A percentile compares a stretch with the other conserved stretches of the same genome.
phyloP scores from a whole-genome alignment of 176 grass and related monocot species.

The Triticum urartu region DNA sequence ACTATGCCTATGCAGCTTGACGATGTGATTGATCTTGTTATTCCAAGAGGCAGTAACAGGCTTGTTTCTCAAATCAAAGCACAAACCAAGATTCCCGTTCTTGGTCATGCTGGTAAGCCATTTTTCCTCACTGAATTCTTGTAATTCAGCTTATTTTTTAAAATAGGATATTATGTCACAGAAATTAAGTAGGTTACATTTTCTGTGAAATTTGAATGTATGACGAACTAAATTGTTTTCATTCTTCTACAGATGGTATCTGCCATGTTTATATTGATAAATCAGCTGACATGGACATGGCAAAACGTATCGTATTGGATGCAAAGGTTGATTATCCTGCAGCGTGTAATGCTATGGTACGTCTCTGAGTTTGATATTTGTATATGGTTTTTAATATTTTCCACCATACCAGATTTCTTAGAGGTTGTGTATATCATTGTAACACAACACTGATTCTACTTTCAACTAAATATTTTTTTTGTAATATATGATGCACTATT shows the following conservation, averaged over 20 bases:
- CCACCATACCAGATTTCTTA: too few relatives aligned
- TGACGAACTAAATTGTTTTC: not conserved
- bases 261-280: constrained; percentile 99
- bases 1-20: constrained; percentile 76
- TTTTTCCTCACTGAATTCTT: too few relatives aligned
- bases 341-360: constrained; percentile 95
- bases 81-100: constrained; percentile 90
- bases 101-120: constrained; percentile 88
- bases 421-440: not conserved
- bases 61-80: constrained; percentile 93
- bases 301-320: constrained; percentile 82
- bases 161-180: not conserved
- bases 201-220: not conserved
- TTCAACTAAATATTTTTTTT: too few relatives aligned
- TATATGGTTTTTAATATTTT: not conserved
- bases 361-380: constrained; percentile 25
- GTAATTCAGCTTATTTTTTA: too few relatives aligned
- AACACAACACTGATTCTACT: not conserved
- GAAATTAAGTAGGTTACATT: not conserved
- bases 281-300: constrained; percentile 95
- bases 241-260: constrained; percentile 75
- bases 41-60: constrained; percentile 93
- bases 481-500: not conserved
- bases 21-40: constrained; percentile 99
- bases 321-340: constrained; percentile 99